These are phyloP conservation scores for Penicillium olsonii DNA, from an alignment of 2,329 filamentous ascomycete genomes.

Conservation along the genomic window DNA sequence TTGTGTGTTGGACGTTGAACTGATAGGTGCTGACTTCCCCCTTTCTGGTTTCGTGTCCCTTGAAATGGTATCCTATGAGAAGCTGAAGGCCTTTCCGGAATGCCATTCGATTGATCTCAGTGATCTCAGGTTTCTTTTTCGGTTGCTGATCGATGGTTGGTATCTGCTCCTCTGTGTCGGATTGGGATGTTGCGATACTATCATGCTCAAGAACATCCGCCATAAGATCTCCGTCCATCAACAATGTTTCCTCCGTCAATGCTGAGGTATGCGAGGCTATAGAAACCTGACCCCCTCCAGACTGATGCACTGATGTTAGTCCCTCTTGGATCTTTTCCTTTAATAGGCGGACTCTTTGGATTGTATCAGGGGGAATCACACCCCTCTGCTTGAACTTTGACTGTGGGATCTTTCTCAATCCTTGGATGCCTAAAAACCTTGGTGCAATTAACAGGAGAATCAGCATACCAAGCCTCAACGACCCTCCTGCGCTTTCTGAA, in stretches of 20 bases:
- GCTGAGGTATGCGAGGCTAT: too few relatives aligned
- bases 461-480: slow-evolving; percentile 4
- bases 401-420: neutral
- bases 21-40: neutral
- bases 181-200: too few relatives aligned
- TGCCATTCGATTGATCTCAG: neutral
- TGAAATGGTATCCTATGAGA: slow-evolving; percentile 2
- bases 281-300: too few relatives aligned
- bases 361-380: neutral
- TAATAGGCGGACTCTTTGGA: neutral
- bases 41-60: neutral
- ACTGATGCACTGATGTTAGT: neutral
- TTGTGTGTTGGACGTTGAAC: slow-evolving; percentile 2
- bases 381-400: neutral
- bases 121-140: too few relatives aligned
- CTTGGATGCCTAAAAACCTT: too few relatives aligned
- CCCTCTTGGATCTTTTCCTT: neutral
- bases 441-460: neutral
- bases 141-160: too few relatives aligned
- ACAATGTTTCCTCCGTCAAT: too few relatives aligned
- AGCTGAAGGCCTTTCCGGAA: neutral
- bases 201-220: too few relatives aligned
- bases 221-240: too few relatives aligned
- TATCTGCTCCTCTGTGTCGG: too few relatives aligned
- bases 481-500: neutral